Evolutionary conservation across 2,329 filamentous ascomycete genomes (phyloP).

Genomic region (Raffaelea arxii): DNA sequence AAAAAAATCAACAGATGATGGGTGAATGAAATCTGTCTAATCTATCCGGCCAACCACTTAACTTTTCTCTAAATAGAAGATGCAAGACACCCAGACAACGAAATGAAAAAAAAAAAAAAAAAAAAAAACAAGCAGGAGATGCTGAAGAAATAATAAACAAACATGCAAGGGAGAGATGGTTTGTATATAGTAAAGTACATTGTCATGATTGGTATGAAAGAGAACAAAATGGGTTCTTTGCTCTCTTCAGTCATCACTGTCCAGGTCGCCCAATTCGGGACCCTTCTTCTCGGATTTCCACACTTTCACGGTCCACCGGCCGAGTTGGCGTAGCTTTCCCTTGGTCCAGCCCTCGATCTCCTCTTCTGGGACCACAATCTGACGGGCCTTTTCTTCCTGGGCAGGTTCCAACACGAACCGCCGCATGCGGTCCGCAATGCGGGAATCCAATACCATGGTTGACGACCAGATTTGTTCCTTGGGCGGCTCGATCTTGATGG

Average conservation of each 20-base stretch:
- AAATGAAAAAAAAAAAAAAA: background rate
- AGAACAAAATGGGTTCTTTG: background rate
- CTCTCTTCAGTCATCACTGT: slow-evolving; percentile 10
- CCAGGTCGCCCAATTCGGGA: slow-evolving; percentile 16
- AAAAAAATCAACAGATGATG: too few relatives aligned
- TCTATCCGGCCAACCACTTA: background rate
- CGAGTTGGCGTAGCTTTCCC: slow-evolving; percentile 44
- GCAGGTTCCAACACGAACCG: slow-evolving; percentile 61
- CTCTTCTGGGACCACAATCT: slow-evolving; percentile 54
- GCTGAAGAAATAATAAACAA: too few relatives aligned
- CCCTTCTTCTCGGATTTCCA: slow-evolving; percentile 28
- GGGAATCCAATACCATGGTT: slow-evolving; percentile 63
- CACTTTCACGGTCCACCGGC: slow-evolving; percentile 37
- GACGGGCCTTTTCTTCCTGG: slow-evolving; percentile 57
- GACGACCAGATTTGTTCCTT: slow-evolving; percentile 68
- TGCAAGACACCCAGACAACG: background rate
- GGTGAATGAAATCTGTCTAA: too few relatives aligned
- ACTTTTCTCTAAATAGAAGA: background rate
- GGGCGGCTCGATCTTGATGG: slow-evolving; percentile 21
- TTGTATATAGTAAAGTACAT: too few relatives aligned
- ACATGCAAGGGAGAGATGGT: too few relatives aligned
- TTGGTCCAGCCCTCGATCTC: slow-evolving; percentile 63
- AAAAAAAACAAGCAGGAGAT: slow-evolving; percentile 17
- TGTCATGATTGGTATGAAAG: too few relatives aligned
- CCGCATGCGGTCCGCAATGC: slow-evolving; percentile 71